These are phyloP conservation scores for Nakaseomyces delphensis DNA, from an alignment of 1,139 yeast species.

Conservation along the genomic window DNA sequence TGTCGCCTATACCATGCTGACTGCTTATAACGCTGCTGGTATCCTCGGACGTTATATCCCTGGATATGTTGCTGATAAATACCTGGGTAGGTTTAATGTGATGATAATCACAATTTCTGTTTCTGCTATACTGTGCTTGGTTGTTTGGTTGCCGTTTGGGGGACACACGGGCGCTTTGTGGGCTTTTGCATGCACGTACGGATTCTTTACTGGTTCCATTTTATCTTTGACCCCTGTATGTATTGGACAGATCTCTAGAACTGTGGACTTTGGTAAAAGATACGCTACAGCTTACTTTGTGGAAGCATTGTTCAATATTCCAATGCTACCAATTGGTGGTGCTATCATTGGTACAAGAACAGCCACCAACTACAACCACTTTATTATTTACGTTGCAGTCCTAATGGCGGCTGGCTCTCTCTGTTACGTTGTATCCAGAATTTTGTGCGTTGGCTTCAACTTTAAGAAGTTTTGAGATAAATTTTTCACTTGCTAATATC, in stretches of 20 bases:
- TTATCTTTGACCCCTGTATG: constrained; percentile 44
- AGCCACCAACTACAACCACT: constrained; percentile 24
- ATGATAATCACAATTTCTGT: constrained; percentile 38
- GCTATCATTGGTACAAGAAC: constrained; percentile 38
- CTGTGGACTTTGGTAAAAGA: constrained; percentile 42
- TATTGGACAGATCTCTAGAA: constrained; percentile 42
- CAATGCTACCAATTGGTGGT: constrained; percentile 45
- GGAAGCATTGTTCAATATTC: constrained; percentile 38
- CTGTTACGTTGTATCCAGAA: constrained; percentile 31
- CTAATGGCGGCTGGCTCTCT: constrained; percentile 25
- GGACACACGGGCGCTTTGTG: constrained; percentile 27
- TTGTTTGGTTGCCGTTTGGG: constrained; percentile 34
- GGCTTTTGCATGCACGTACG: constrained; percentile 33
- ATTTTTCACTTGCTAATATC: not conserved
- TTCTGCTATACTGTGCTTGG: constrained; percentile 33
- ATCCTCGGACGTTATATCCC: constrained; percentile 51
- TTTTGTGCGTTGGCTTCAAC: constrained; percentile 33
- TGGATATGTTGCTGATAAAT: constrained; percentile 45
- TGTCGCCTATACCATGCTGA: constrained; percentile 44
- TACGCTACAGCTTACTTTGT: constrained; percentile 43
- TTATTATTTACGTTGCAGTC: constrained; percentile 23
- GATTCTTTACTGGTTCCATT: constrained; percentile 31
- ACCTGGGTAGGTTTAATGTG: constrained; percentile 49
- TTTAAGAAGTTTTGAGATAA: constrained; percentile 17
- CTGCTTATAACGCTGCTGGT: constrained; percentile 52